Conservation (phyloP, 73 alveolate genomes). For the Paramecium sonneborni region DNA sequence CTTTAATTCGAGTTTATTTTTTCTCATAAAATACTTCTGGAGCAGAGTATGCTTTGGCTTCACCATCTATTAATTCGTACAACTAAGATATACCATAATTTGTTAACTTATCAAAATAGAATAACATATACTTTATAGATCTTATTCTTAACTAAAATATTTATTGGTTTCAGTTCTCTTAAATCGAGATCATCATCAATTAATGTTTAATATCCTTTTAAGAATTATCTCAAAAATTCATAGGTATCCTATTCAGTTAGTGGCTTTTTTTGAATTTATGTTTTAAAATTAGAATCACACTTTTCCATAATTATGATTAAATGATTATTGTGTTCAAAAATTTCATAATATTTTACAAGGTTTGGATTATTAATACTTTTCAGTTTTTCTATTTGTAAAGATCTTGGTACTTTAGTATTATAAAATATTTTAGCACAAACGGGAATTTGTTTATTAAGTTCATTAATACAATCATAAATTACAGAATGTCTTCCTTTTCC, state of each 20-base stretch:
- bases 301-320: not conserved
- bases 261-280: not conserved
- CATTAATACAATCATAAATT: not conserved
- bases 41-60: not conserved
- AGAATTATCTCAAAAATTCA: not conserved
- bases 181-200: not conserved
- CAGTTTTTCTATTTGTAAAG: not conserved
- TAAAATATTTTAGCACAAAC: not conserved
- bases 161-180: not conserved
- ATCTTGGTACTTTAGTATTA: not conserved
- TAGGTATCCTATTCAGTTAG: not conserved
- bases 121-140: not conserved
- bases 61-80: not conserved
- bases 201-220: not conserved
- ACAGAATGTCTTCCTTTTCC: conserved; percentile 22
- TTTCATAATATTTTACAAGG: not conserved
- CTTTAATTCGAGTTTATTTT: not conserved
- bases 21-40: not conserved
- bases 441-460: not conserved
- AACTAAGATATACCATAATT: not conserved
- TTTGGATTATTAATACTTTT: not conserved
- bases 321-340: not conserved
- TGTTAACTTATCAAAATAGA: not conserved
- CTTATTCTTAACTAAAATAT: not conserved
- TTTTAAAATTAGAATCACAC: not conserved